Evolutionary conservation across 257 asterid genomes (phyloP), one percentile per base, ranked within the genome.

Genomic region (Verbena officinalis): DNA sequence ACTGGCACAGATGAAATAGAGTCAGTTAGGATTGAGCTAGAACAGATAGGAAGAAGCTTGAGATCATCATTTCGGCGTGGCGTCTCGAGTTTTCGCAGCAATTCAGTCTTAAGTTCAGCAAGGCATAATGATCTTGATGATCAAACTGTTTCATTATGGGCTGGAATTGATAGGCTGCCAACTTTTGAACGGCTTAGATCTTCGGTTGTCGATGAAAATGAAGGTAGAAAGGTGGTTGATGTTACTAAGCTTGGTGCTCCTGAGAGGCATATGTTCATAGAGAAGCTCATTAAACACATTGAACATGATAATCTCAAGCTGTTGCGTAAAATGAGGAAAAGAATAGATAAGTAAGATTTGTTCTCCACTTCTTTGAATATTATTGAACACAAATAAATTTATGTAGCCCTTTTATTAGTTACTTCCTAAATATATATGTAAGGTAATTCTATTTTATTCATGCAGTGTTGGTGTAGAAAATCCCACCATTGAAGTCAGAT

Each of bases 401-500:
- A 4, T 43, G 3, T 13, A 43, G 49, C 22, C 4, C 40, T 36
- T 36, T 36, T 16, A 20, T 12, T 50, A n/a, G 62, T 52, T n/a
- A 36, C 2, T 42, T 11, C 16, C 13, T 42, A 33, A 21, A 38
- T 49, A 46, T 33, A 31, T 19, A 23, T 27, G 2, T n/a, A 22
- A 9, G 10, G 5, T 11, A 10, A 33, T 55, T 1, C 33, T 2
- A 27, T 27, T 27, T 23, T 12, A 16, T 59, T 55, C 10, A 24
- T 72, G 69, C 73, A 77, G 82, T 54, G 82, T 60, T 59, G 76
- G 72, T 20, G 58, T 77, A 14, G 49, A 68, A 55, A 21, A 63
- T 31, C 70, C 82, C 14, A 64, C 76, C 9, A 60, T 73, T 30
- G 82, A 77, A 23, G 82, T 77, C 31, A 48, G 82, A 69, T 77